A percentile compares a stretch with the other conserved stretches of the same genome.
Conservation (phyloP, 495 filamentous ascomycete genomes). For the Mytilinidion resinicola region DNA sequence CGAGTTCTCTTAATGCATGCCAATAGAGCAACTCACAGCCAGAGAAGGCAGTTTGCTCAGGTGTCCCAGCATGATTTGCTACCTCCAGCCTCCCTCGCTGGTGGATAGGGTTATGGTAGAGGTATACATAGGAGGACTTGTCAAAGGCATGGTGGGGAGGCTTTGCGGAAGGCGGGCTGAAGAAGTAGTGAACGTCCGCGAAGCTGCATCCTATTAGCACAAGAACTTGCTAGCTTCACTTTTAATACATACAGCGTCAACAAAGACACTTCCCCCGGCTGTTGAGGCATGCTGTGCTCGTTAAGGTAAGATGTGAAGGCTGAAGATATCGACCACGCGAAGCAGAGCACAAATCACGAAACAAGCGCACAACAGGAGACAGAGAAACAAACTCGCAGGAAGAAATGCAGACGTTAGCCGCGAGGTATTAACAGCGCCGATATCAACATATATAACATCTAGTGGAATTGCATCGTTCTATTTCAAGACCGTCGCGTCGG, state of each 20-base stretch:
- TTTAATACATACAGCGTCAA: slow-evolving; percentile 64
- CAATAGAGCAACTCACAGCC: slow-evolving; percentile 53
- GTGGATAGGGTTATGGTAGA: slow-evolving; percentile 67
- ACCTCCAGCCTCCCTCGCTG: slow-evolving; percentile 70
- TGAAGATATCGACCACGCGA: background rate
- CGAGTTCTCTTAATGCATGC: background rate
- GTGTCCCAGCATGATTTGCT: slow-evolving; percentile 77
- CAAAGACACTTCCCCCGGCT: slow-evolving; percentile 69
- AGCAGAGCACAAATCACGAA: background rate
- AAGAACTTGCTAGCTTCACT: background rate
- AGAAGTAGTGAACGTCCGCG: slow-evolving; percentile 86
- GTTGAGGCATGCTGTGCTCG: slow-evolving; percentile 60
- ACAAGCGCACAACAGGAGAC: background rate
- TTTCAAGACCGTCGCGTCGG: slow-evolving; percentile 1
- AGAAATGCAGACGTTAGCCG: background rate
- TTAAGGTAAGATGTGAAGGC: background rate
- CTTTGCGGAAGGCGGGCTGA: slow-evolving; percentile 60
- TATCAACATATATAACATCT: background rate
- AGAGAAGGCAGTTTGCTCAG: slow-evolving; percentile 84
- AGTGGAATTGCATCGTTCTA: background rate
- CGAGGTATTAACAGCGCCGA: background rate
- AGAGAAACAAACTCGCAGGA: background rate
- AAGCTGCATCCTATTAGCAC: slow-evolving; percentile 52
- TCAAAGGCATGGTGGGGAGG: slow-evolving; percentile 82
- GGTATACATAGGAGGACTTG: slow-evolving; percentile 80